These are phyloP conservation scores for Spathaspora arborariae DNA, from an alignment of 805 yeast species.

Conservation along the genomic window DNA sequence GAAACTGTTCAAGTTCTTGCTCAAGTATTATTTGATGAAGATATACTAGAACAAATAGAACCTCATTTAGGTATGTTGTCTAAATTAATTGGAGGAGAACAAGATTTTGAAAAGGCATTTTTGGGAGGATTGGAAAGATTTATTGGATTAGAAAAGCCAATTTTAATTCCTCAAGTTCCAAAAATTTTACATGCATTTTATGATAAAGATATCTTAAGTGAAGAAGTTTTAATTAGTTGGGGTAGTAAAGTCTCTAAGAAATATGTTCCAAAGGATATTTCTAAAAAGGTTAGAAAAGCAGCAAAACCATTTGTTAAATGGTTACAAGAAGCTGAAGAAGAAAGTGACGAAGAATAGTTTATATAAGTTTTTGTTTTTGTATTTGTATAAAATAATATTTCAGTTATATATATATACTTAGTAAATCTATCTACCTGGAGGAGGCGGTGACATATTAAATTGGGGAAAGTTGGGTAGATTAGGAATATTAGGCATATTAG, in stretches of 20 bases:
- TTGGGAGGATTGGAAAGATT: slow-evolving; percentile 96
- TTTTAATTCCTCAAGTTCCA: slow-evolving; percentile 67
- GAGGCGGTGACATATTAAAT: slow-evolving; percentile 10
- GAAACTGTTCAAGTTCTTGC: slow-evolving; percentile 88
- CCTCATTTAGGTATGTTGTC: slow-evolving; percentile 79
- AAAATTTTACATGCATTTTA: slow-evolving; percentile 78
- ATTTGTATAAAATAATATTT: not conserved
- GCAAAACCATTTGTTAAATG: slow-evolving; percentile 94
- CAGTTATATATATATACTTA: not conserved
- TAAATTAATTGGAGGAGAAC: slow-evolving; percentile 61
- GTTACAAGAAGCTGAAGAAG: slow-evolving; percentile 90
- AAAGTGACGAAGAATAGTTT: slow-evolving; percentile 52
- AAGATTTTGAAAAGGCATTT: slow-evolving; percentile 78
- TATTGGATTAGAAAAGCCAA: slow-evolving; percentile 75
- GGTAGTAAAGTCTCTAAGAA: slow-evolving; percentile 91
- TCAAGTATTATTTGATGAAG: slow-evolving; percentile 79
- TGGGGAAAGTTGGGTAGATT: slow-evolving; percentile 1
- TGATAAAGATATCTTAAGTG: slow-evolving; percentile 79
- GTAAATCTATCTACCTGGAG: slow-evolving; percentile 4
- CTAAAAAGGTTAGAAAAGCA: slow-evolving; percentile 92
- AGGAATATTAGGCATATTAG: slow-evolving; percentile 25
- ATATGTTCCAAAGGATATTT: slow-evolving; percentile 85
- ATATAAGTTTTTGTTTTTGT: not conserved
- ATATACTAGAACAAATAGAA: slow-evolving; percentile 66
- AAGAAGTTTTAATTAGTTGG: slow-evolving; percentile 77